Base-by-base conservation (phyloP, 257 asterid species). In the Capsicum baccatum region DNA sequence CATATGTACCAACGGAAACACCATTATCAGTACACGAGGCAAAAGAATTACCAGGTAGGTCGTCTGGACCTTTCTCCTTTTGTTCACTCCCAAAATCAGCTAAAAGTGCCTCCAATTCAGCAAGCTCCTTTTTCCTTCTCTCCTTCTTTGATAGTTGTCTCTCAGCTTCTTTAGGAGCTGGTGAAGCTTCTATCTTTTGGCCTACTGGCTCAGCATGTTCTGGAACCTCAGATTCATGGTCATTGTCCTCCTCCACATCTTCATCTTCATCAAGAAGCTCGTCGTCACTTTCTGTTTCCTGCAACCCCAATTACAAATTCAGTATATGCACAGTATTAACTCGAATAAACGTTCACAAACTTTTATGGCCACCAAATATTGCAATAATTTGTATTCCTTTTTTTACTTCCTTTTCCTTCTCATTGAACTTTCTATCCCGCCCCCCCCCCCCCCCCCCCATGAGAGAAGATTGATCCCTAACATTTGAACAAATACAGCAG, bases 101-200 rank as follows among this genome's bases (percentile, higher is more conserved):
- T 83, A 97, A 89, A 87, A 97, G 90, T n/a, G 97, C 98, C 88
- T 97, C 99, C 83, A 97, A 91, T 85, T 95, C 99, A 17, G 96
- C 99, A 79, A 97, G 95, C 91, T 97, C 98, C 90, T 97, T 95
- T 87, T 94, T 97, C 94, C 89, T 92, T 85, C 91, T 86, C 90
- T 95, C 97, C 89, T 97, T 95, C 97, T 97, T 97, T 4, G 99
- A 95, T 48, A 97, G 92, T 87, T 97, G 98, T 86, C 94, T 92
- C 83, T 94, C 98, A 55, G 97, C 37, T 88, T 93, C 98, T 85
- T 92, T 97, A 16, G 94, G 95, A 63, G 91, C 93, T 82, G 79
- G 67, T 37, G 57, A 55, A 82, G 85, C 37, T 67, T 66, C 85
- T 11, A 67, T 73, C 60, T 55, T 58, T 26, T 67, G 55, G 68